phyloP scores from a whole-genome alignment of 2,329 filamentous ascomycete species.

The Arachnopeziza araneosa region DNA sequence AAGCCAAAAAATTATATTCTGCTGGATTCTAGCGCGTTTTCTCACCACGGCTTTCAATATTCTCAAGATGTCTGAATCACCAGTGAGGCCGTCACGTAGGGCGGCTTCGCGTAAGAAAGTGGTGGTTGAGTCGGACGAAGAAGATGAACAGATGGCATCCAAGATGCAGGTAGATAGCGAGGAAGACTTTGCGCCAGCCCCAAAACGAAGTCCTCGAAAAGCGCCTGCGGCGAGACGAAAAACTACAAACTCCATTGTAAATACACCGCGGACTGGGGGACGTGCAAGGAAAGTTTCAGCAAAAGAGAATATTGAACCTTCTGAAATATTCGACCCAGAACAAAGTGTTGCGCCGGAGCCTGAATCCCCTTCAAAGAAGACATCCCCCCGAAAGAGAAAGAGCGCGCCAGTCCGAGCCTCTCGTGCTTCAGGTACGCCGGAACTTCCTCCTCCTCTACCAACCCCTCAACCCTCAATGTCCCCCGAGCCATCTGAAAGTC shows the following conservation, averaged over 20 bases:
- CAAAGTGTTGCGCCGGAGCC: conserved; percentile 44
- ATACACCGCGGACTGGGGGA: conserved; percentile 28
- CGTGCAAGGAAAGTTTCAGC: conserved; percentile 37
- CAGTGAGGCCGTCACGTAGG: conserved; percentile 53
- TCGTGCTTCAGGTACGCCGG: conserved; percentile 28
- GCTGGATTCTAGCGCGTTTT: neutral
- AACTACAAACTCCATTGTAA: conserved; percentile 28
- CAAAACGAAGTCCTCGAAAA: conserved; percentile 49
- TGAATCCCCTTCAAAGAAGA: conserved; percentile 48
- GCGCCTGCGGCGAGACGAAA: conserved; percentile 47
- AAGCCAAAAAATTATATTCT: neutral
- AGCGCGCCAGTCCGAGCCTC: conserved; percentile 40
- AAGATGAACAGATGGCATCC: conserved; percentile 65
- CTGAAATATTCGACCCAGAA: conserved; percentile 54
- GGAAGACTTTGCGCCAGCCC: conserved; percentile 71
- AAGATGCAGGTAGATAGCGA: conserved; percentile 58
- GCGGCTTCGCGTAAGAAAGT: conserved; percentile 59
- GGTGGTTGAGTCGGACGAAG: conserved; percentile 68
- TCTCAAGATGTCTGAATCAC: conserved; percentile 27
- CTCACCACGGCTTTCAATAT: neutral
- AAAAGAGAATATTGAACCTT: conserved; percentile 50
- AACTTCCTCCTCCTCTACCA: conserved; percentile 34
- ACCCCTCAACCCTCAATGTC: conserved; percentile 52
- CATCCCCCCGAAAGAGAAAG: conserved; percentile 63
- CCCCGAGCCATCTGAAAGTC: conserved; percentile 47